Conservation (phyloP, 208 protist genomes). For the Trichomonas vaginalis region DNA sequence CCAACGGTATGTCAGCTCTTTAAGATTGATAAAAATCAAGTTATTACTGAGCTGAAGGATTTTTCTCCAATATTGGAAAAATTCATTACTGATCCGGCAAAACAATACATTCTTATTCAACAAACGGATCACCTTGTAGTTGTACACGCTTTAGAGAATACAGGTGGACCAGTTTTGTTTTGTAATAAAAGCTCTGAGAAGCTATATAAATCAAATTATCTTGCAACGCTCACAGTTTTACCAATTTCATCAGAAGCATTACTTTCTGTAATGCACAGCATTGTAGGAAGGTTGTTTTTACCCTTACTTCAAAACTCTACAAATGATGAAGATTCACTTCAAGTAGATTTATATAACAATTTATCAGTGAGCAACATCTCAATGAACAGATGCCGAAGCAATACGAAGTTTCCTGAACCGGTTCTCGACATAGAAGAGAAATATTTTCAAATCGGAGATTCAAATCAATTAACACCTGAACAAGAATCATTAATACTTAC, state of each 20-base stretch:
- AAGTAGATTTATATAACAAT: not conserved
- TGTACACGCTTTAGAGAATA: not conserved
- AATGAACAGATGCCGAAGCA: not conserved
- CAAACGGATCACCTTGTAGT: not conserved
- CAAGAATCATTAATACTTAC: not conserved
- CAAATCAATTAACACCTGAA: not conserved
- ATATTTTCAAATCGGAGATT: not conserved
- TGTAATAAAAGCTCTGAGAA: not conserved
- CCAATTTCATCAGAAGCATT: not conserved
- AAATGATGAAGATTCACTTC: not conserved
- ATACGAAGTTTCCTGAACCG: not conserved
- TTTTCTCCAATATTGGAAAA: not conserved
- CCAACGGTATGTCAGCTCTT: not conserved
- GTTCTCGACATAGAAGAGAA: not conserved
- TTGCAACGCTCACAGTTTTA: not conserved
- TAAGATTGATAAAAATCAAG: not conserved
- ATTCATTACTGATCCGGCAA: not conserved
- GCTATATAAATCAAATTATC: not conserved
- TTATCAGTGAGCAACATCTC: not conserved
- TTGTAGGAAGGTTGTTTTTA: not conserved
- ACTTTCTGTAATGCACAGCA: not conserved
- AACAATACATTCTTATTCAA: not conserved
- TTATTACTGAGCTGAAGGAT: not conserved
- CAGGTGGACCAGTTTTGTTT: not conserved
- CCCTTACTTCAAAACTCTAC: not conserved